These are phyloP conservation scores for Samsoniella hepiali DNA, from an alignment of 2,329 filamentous ascomycete species.

Conservation along the genomic window DNA sequence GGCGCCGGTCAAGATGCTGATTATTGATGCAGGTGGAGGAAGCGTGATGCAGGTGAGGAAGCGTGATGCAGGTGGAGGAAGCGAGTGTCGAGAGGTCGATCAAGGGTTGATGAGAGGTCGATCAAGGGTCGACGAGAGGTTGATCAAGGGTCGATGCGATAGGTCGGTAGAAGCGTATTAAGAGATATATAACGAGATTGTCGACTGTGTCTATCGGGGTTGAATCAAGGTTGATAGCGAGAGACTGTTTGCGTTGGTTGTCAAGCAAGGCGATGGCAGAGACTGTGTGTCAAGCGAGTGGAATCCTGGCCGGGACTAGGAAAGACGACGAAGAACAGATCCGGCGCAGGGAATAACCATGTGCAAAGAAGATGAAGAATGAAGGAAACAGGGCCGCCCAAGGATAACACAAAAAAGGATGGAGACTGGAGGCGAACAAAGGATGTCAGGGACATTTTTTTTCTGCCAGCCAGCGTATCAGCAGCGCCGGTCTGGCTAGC, in stretches of 20 bases:
- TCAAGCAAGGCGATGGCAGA: background rate
- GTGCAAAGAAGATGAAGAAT: conserved; percentile 19
- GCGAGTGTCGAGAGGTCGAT: too few species aligned
- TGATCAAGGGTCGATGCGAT: too few species aligned
- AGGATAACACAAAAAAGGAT: conserved; percentile 9
- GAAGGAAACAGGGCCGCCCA: conserved; percentile 14
- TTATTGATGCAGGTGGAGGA: too few species aligned
- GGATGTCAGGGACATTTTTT: conserved; percentile 5
- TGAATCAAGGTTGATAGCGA: background rate
- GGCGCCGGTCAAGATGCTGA: too few species aligned
- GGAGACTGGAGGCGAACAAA: conserved; percentile 8
- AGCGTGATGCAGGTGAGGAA: too few species aligned
- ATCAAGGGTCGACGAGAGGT: too few species aligned
- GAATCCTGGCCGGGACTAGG: conserved; percentile 8
- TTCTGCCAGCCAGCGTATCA: background rate
- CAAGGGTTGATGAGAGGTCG: too few species aligned
- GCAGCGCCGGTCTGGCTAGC: background rate
- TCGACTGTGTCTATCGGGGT: too few species aligned
- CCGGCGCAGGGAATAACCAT: conserved; percentile 21
- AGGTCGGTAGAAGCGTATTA: too few species aligned
- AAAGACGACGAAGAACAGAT: conserved; percentile 16
- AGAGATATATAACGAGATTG: too few species aligned
- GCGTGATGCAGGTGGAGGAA: too few species aligned
- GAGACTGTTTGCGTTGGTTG: background rate
- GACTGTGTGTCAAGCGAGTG: conserved; percentile 10